These are phyloP conservation scores for Ustulina deusta DNA, from an alignment of 2,329 filamentous ascomycete species.

Conservation along the genomic window DNA sequence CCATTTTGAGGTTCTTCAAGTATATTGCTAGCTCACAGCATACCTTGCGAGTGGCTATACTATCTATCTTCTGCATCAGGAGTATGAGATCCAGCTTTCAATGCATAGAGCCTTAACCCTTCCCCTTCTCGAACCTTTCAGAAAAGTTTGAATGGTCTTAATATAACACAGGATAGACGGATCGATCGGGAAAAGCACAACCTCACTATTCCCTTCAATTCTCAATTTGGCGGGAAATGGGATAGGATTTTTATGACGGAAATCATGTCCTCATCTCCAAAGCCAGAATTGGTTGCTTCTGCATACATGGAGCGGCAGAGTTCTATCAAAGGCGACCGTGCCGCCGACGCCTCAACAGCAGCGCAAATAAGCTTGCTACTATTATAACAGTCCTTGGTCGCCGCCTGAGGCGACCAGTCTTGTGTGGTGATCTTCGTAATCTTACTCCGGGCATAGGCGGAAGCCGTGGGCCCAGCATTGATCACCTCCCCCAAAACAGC, in stretches of 20 bases:
- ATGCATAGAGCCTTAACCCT: not conserved
- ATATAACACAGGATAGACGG: not conserved
- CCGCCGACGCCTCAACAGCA: slow-evolving; percentile 41
- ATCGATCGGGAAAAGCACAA: not conserved
- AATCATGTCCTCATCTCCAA: slow-evolving; percentile 50
- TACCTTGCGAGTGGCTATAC: not conserved
- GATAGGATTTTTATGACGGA: slow-evolving; percentile 41
- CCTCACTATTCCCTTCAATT: not conserved
- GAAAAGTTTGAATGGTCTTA: not conserved
- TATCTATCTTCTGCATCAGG: not conserved
- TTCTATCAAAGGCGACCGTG: slow-evolving; percentile 42
- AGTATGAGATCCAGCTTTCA: not conserved
- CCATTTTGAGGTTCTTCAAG: too few species aligned
- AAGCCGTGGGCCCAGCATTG: slow-evolving; percentile 50
- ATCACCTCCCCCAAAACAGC: slow-evolving; percentile 49
- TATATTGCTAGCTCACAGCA: not conserved
- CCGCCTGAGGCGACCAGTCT: slow-evolving; percentile 51
- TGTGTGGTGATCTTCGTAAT: slow-evolving; percentile 47
- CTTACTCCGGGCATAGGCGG: slow-evolving; percentile 49
- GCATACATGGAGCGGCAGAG: slow-evolving; percentile 44
- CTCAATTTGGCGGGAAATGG: not conserved
- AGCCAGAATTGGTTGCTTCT: slow-evolving; percentile 41
- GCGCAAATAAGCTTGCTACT: slow-evolving; percentile 47
- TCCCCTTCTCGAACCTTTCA: not conserved
- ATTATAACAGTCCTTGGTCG: slow-evolving; percentile 51